These are phyloP conservation scores for Paramecium sexaurelia DNA, from an alignment of 73 alveolate genomes.

Conservation along the genomic window DNA sequence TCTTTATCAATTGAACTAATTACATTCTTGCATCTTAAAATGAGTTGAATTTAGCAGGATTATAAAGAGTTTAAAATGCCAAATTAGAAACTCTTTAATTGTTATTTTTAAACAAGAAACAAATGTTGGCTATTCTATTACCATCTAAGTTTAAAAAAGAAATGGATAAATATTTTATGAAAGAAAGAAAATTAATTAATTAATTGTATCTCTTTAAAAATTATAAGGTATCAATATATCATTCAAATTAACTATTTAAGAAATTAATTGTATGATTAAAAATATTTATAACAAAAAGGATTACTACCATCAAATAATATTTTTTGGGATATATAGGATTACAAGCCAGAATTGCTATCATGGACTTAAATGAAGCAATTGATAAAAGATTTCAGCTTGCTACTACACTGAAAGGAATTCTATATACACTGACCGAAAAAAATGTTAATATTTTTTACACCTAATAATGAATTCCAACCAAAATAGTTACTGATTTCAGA, in stretches of 20 bases:
- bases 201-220: conserved; percentile 92
- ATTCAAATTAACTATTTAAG: conserved; percentile 84
- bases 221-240: too few relatives aligned
- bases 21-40: conserved; percentile 92
- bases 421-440: conserved; percentile 99
- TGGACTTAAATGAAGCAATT: too few relatives aligned
- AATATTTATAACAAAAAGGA: too few relatives aligned
- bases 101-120: conserved; percentile 99
- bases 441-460: conserved; percentile 71
- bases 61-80: conserved; percentile 92
- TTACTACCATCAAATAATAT: too few relatives aligned
- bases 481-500: conserved; percentile 96
- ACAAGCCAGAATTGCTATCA: too few relatives aligned
- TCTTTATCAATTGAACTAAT: conserved; percentile 97
- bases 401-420: conserved; percentile 96
- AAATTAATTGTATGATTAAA: too few relatives aligned
- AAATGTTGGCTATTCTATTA: conserved; percentile 96
- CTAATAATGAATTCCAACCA: conserved; percentile 95
- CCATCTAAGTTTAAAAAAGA: conserved; percentile 92
- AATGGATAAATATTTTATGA: conserved; percentile 98
- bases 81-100: conserved; percentile 98
- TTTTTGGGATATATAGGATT: too few relatives aligned
- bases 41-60: conserved; percentile 96
- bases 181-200: conserved; percentile 97
- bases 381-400: too few relatives aligned